These are phyloP conservation scores for Xylaria sp. DNA, from an alignment of 2,329 filamentous ascomycete genomes.

Conservation along the genomic window DNA sequence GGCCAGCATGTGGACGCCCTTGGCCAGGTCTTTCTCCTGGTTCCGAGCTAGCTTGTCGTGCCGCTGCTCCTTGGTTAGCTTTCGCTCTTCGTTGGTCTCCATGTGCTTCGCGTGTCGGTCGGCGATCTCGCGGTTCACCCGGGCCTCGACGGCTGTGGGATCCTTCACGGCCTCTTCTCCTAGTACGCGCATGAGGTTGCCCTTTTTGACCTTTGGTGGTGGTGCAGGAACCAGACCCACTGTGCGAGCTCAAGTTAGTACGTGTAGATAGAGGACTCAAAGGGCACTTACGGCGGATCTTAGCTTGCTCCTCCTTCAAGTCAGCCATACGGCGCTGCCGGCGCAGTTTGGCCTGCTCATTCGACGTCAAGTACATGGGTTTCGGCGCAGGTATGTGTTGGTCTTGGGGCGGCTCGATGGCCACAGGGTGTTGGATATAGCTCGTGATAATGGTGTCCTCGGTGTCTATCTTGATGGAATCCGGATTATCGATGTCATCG, in stretches of 20 bases:
- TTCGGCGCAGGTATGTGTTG: constrained; percentile 82
- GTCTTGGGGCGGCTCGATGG: constrained; percentile 91
- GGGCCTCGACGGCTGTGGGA: constrained; percentile 94
- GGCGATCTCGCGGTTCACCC: constrained; percentile 91
- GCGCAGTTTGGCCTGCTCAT: constrained; percentile 90
- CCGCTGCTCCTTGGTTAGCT: constrained; percentile 86
- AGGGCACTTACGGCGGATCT: constrained; percentile 70
- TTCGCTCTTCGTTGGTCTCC: constrained; percentile 81
- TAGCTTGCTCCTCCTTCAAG: constrained; percentile 94
- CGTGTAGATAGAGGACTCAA: neutral
- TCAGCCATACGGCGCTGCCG: constrained; percentile 91
- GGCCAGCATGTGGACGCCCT: constrained; percentile 85
- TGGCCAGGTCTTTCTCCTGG: constrained; percentile 87
- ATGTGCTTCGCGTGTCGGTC: constrained; percentile 85
- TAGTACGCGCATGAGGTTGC: constrained; percentile 95
- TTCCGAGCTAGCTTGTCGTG: constrained; percentile 84
- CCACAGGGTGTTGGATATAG: constrained; percentile 92
- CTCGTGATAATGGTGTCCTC: constrained; percentile 88
- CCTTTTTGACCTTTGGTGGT: constrained; percentile 95
- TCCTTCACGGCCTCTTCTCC: constrained; percentile 93
- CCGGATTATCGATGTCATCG: constrained; percentile 71
- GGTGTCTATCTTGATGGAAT: constrained; percentile 76
- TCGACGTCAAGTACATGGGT: constrained; percentile 89
- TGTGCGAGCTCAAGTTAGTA: constrained; percentile 23
- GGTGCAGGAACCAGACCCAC: constrained; percentile 89